Evolutionary conservation across 1,284 basidiomycete species (phyloP), one percentile per base, ranked within the genome.

Genomic region (Ustanciosporium gigantosporum): DNA sequence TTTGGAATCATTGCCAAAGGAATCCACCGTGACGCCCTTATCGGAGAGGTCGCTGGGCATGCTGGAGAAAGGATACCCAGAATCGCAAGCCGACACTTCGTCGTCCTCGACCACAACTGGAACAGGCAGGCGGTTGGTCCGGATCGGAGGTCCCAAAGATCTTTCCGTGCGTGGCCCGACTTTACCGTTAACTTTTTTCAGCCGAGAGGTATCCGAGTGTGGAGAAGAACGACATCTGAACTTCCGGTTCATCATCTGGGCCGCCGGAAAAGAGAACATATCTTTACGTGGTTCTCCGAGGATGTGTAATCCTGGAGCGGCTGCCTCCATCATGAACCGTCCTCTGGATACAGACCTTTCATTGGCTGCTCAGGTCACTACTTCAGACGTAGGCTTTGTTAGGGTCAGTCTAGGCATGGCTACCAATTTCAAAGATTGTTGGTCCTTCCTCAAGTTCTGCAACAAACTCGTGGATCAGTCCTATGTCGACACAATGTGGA

Each of bases 221-320:
- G 9, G 23, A 11, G 5, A 19, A 6, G 36, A 34, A 9, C 14
- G 34, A 11, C 17, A 43, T 17, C 36, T 58, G 22, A 58, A 58
- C 44, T 58, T 50, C 25, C 35, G 36, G 17, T 58, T 58, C 14
- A 36, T 58, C 31, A 50, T 58, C 36, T 50, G 25, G 21, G 43
- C 47, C 3, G 55, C 55, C 2, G 47, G 31, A 2, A 24, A 21
- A 11, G 23, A 36, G 17, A 20, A 20, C 25, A 59, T 59, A 31
- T 48, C 45, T 1, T 36, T 59, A 14, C 48, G 56, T n/a, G 56
- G 56, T 8, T 48, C 49, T 0, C 56, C 56, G 1, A 52, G 56
- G 36, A 52, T 59, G 49, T 59, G 56, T 42, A 59, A 59, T 34
- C 56, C 56, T 0, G 56, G 56, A 16, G 56, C 56, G 1, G 37